Evolutionary conservation across 2,329 filamentous ascomycete genomes (phyloP), one percentile per base, ranked within the genome.

Genomic region (Colletotrichum noveboracense): DNA sequence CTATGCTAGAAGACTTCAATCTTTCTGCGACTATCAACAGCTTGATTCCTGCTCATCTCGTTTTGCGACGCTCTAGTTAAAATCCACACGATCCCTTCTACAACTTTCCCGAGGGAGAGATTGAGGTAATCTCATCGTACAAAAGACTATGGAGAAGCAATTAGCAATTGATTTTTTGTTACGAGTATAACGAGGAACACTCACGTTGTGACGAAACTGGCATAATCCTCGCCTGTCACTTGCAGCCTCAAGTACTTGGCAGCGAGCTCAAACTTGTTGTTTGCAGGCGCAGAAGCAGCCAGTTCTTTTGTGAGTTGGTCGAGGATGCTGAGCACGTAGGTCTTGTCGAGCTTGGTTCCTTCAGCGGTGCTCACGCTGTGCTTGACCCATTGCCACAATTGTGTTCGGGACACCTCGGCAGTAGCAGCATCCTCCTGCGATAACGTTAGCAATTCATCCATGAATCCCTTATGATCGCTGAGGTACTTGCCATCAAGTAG

Each of bases 321-420:
- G 77, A 97, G 89, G 76, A 97, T 87, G 85, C 91, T 91, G 72
- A 96, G 90, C 10, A 94, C 93, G 82, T 96, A 97, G 18, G 90
- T 90, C 89, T 97, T 97, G 86, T 96, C 94, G 78, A 98, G 91
- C 81, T 91, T 94, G 88, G 95, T 94, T 85, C 95, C 95, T 82
- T 96, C 94, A 36, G 92, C 91, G 6, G 94, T 96, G 72, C 89
- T 89, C 70, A 94, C 88, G 74, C 88, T 88, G 81, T 91, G 89
- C 79, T 89, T 91, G 76, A 92, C 90, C 95, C 95, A 98, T 85
- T 98, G 95, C 95, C 95, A 96, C 36, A 98, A 89, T 87, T 98
- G 95, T 78, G 91, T 93, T 78, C 95, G 91, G 66, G 93, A 96
- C 4, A 98, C 95, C 85, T 98, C 95, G 48, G 95, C 95, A 1